phyloP scores from a whole-genome alignment of 2,329 filamentous ascomycete species.

The Claviceps monticola region DNA sequence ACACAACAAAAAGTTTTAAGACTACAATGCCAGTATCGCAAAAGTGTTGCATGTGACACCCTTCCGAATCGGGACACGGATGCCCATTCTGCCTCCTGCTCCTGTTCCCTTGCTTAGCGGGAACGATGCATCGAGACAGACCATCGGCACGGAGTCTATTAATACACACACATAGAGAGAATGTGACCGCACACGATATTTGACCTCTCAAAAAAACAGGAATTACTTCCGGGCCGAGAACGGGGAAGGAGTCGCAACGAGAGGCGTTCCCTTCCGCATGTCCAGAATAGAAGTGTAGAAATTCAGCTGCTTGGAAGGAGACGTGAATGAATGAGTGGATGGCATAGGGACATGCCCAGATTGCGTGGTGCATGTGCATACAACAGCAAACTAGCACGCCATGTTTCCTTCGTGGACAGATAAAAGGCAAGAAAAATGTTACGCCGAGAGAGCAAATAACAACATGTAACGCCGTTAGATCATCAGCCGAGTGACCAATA shows the following conservation, averaged over 20 bases:
- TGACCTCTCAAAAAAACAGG: not conserved
- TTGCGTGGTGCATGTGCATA: not conserved
- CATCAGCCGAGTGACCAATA: slow-evolving; percentile 19
- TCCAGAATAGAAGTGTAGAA: slow-evolving; percentile 6
- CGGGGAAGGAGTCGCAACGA: not conserved
- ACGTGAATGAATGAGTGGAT: slow-evolving; percentile 5
- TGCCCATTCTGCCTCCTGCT: not conserved
- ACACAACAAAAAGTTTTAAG: slow-evolving; percentile 3
- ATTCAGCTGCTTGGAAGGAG: slow-evolving; percentile 1
- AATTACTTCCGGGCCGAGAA: not conserved
- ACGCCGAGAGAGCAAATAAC: slow-evolving; percentile 17
- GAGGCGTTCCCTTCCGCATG: not conserved
- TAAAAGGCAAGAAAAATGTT: slow-evolving; percentile 12
- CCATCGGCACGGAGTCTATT: not conserved
- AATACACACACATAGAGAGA: not conserved
- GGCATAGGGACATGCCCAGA: not conserved
- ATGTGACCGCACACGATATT: not conserved
- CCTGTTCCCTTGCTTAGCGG: too few relatives aligned
- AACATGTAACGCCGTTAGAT: slow-evolving; percentile 24
- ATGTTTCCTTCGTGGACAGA: slow-evolving; percentile 1
- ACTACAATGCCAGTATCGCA: slow-evolving; percentile 2
- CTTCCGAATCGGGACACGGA: not conserved
- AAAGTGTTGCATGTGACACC: not conserved
- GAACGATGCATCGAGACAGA: not conserved
- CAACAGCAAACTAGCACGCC: not conserved